Evolutionary conservation across 2,329 filamentous ascomycete genomes (phyloP).

Genomic region (Claviceps paspali): DNA sequence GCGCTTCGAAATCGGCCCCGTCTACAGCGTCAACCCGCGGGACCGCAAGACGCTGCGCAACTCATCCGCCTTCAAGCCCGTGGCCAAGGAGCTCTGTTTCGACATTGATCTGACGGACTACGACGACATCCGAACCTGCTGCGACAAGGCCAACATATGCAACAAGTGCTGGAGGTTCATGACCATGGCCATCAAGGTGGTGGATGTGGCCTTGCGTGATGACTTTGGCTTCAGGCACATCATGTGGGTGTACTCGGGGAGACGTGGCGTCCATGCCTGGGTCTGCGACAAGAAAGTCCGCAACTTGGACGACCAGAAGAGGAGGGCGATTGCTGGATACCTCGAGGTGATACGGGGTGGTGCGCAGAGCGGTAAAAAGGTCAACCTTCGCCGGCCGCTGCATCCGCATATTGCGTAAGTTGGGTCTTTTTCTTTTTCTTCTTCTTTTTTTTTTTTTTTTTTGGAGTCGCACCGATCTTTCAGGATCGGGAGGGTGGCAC

Average conservation of each 20-base stretch:
- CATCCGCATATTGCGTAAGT: constrained; percentile 75
- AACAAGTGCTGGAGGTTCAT: constrained; percentile 93
- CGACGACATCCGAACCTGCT: constrained; percentile 91
- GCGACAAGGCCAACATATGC: constrained; percentile 85
- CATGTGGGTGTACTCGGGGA: constrained; percentile 95
- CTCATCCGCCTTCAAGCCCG: constrained; percentile 64
- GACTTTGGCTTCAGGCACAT: constrained; percentile 97
- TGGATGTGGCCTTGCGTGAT: constrained; percentile 73
- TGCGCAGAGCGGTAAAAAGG: constrained; percentile 70
- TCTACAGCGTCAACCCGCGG: constrained; percentile 85
- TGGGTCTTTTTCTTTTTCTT: no score
- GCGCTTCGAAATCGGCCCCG: constrained; percentile 96
- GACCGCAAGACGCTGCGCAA: constrained; percentile 81
- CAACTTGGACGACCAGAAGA: constrained; percentile 69
- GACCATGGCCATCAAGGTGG: constrained; percentile 91
- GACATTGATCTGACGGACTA: constrained; percentile 99
- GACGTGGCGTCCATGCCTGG: constrained; percentile 95
- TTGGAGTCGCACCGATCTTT: no score
- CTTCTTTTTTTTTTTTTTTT: no score
- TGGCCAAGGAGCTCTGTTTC: constrained; percentile 91
- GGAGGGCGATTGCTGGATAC: constrained; percentile 75
- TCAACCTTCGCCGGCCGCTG: constrained; percentile 69
- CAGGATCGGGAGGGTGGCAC: no score
- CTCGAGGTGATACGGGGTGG: constrained; percentile 82
- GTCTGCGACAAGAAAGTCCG: constrained; percentile 84